A percentile compares a stretch with the other conserved stretches of the same genome.
Evolutionary conservation across 768 basidiomycete species (phyloP).

Genomic region (Amanita inopinata): DNA sequence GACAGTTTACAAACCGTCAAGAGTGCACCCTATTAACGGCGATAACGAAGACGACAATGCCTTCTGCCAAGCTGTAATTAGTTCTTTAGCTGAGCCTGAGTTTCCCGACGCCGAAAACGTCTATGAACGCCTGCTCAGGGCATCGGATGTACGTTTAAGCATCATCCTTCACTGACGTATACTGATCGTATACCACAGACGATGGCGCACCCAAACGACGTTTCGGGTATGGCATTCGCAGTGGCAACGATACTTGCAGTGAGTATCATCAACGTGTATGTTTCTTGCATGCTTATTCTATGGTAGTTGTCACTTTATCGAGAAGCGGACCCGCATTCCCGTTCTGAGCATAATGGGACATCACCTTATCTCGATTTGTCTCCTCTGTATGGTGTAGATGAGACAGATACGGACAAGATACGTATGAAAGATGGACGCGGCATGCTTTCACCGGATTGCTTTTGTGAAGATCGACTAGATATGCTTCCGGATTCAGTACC

Average conservation of each 20-base stretch:
- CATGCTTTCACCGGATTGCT: conserved; percentile 17
- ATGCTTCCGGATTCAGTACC: conserved; percentile 12
- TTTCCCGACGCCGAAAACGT: too few relatives aligned
- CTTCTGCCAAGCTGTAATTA: too few relatives aligned
- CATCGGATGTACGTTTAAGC: not conserved
- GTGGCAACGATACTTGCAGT: conserved; percentile 11
- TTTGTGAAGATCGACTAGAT: conserved; percentile 13
- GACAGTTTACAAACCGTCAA: too few relatives aligned
- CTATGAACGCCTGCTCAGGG: too few relatives aligned
- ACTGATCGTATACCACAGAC: not conserved
- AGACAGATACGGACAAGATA: conserved; percentile 11
- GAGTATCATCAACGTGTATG: not conserved
- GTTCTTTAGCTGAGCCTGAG: too few relatives aligned
- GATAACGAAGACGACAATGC: too few relatives aligned
- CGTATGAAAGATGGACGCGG: conserved; percentile 17
- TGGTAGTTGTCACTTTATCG: conserved; percentile 11
- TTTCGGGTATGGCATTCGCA: conserved; percentile 11
- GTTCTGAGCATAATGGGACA: conserved; percentile 7
- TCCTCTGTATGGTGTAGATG: conserved; percentile 15
- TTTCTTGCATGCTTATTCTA: not conserved
- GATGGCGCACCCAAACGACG: conserved; percentile 11
- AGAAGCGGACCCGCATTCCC: not conserved
- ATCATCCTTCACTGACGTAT: not conserved
- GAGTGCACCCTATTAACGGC: too few relatives aligned
- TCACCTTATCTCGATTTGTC: conserved; percentile 15